A percentile compares a stretch with the other conserved stretches of the same genome.
Conservation (phyloP, 371 early-diverging fungal genomes). For the Lichtheimia corymbifera region DNA sequence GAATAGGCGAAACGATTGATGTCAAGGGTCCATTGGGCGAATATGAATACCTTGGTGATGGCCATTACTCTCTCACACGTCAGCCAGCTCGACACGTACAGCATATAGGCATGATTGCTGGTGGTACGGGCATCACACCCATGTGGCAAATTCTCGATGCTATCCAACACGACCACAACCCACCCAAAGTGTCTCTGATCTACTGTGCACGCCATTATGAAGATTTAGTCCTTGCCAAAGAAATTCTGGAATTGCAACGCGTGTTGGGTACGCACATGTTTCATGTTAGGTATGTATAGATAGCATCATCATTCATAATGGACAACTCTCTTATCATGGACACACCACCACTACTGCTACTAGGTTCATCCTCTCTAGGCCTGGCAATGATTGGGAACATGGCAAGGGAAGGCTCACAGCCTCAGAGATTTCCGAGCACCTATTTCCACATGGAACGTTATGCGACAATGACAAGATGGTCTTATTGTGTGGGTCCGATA, state of each 20-base stretch:
- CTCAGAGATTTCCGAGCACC: conserved; percentile 24
- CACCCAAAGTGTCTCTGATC: conserved; percentile 45
- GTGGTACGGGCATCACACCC: conserved; percentile 74
- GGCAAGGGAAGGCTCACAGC: conserved; percentile 32
- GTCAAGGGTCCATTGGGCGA: conserved; percentile 64
- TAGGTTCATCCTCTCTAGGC: conserved; percentile 20
- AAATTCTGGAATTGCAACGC: conserved; percentile 28
- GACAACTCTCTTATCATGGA: not conserved
- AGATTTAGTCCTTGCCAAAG: conserved; percentile 48
- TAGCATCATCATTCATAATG: not conserved
- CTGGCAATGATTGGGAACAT: conserved; percentile 31
- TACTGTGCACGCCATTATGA: conserved; percentile 46
- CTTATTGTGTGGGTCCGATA: conserved; percentile 51
- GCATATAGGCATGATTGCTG: conserved; percentile 54
- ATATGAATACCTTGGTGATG: conserved; percentile 49
- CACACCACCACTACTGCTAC: too few species aligned
- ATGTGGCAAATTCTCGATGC: conserved; percentile 53
- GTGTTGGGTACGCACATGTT: conserved; percentile 26
- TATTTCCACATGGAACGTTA: conserved; percentile 20
- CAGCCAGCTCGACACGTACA: not conserved
- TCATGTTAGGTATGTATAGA: conserved; percentile 28
- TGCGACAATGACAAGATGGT: conserved; percentile 21
- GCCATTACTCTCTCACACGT: conserved; percentile 16
- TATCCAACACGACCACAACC: conserved; percentile 23
- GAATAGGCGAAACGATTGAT: conserved; percentile 55